These are phyloP conservation scores for Puccinia horiana DNA, from an alignment of 1,284 basidiomycete genomes.

Conservation along the genomic window DNA sequence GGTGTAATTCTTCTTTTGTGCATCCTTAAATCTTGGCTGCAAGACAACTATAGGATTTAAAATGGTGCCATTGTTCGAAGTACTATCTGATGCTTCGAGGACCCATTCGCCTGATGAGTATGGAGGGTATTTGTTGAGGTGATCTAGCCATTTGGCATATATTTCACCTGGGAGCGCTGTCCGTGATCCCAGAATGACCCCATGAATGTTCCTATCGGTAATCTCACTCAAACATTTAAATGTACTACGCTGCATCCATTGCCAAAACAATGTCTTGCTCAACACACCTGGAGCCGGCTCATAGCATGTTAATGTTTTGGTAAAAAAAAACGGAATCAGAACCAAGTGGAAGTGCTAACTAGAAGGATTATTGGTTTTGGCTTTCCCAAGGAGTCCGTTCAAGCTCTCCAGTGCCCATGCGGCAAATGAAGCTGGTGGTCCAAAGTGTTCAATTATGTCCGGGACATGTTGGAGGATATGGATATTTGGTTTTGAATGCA, in stretches of 20 bases:
- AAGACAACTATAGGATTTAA: background rate
- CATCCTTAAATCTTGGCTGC: background rate
- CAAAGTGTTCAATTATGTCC: slow-evolving; percentile 17
- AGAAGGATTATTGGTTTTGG: slow-evolving; percentile 8
- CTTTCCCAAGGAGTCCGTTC: slow-evolving; percentile 25
- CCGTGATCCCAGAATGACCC: background rate
- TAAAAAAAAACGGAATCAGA: background rate
- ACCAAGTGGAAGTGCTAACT: background rate
- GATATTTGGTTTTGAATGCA: slow-evolving; percentile 15
- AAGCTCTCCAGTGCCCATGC: slow-evolving; percentile 22
- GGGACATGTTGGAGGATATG: slow-evolving; percentile 24
- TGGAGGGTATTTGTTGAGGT: slow-evolving; percentile 1
- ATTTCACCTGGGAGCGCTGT: background rate
- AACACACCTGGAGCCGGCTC: background rate
- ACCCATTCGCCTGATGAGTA: background rate
- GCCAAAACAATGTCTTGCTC: slow-evolving; percentile 15
- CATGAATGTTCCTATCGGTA: background rate
- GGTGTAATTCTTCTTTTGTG: slow-evolving; percentile 6
- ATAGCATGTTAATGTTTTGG: background rate
- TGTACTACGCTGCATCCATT: background rate
- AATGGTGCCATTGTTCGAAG: background rate
- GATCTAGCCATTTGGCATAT: background rate
- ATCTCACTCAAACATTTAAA: background rate
- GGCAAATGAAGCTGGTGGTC: slow-evolving; percentile 12
- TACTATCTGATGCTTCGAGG: background rate